Evolutionary conservation across 768 basidiomycete genomes (phyloP), one percentile per base, ranked within the genome.

Genomic region (Leccinellum albellum): DNA sequence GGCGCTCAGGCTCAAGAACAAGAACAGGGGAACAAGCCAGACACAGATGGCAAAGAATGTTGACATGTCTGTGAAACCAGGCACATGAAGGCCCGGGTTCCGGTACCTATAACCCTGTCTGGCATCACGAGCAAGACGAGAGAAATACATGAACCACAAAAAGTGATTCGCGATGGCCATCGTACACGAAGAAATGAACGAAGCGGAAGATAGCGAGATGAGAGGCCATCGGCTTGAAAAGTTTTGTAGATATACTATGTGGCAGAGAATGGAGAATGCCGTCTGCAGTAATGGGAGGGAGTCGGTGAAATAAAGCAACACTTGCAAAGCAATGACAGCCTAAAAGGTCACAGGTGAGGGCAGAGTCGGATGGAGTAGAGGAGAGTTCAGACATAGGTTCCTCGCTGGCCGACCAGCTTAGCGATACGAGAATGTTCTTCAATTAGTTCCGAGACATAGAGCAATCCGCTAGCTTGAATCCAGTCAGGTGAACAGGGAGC

Each of bases 131-230:
- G 87, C 83, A 37, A 87, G 64, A 28, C 76, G 81, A 44, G 94
- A 84, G 72, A 98, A 98, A 74, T 98, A 82, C 75, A 91, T 93
- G 78, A 99, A 99, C 92, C 95, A 98, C 40, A 92, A 71, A 69
- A 98, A 98, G 73, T 98, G 97, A 75, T 98, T 93, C 1, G 76
- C 71, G 55, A 99, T 81, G 61, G 97, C 96, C 54, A 95, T 76
- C 20, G 81, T 61, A 72, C 94, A 97, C 0, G 95, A 98, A 0
- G 83, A 79, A 47, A 98, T 72, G 79, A 99, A 98, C 6, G 85
- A 83, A 20, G 76, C 68, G 0, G 95, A 98, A 15, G 91, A 82
- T 49, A 99, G 82, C 2, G 92, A 94, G 64, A 99, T 98, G 69
- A 92, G 74, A 1, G 97, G 97, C 96, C 97, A 99, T 23, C 80